phyloP scores from a whole-genome alignment of 495 filamentous ascomycete genomes.

The Glarea lozoyensis region DNA sequence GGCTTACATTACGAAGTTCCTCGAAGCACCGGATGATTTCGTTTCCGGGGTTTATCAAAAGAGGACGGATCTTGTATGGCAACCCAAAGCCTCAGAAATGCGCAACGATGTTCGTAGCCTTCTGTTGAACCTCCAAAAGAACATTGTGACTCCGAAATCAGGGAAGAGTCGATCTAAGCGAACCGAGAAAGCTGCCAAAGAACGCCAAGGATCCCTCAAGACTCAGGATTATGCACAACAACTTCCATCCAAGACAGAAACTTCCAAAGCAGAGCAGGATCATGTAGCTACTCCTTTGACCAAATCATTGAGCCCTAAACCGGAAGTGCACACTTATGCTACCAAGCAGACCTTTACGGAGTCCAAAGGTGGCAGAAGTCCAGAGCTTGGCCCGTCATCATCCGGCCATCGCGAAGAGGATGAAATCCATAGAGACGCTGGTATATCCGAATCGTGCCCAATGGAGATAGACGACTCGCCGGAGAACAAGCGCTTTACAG shows the following conservation, averaged over 20 bases:
- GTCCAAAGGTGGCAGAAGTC: too few species aligned
- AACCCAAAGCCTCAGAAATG: conserved; percentile 6
- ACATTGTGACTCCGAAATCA: too few species aligned
- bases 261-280: neutral
- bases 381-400: too few species aligned
- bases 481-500: too few species aligned
- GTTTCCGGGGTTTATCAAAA: conserved; percentile 40
- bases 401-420: too few species aligned
- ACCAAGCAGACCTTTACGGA: too few species aligned
- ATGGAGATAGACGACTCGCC: too few species aligned
- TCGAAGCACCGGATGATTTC: conserved; percentile 58
- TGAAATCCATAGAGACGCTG: too few species aligned
- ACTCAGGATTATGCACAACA: too few species aligned
- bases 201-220: neutral
- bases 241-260: too few species aligned
- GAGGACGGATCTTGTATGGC: neutral
- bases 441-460: too few species aligned
- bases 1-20: conserved; percentile 74
- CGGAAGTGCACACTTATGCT: too few species aligned
- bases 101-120: conserved; percentile 14
- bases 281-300: neutral
- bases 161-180: neutral
- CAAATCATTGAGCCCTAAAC: neutral
- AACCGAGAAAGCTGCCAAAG: neutral
- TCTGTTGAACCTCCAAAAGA: conserved; percentile 13